A percentile compares a stretch with the other conserved stretches of the same genome.
Conservation (phyloP, 106 monocot genomes). For the Vanilla planifolia region DNA sequence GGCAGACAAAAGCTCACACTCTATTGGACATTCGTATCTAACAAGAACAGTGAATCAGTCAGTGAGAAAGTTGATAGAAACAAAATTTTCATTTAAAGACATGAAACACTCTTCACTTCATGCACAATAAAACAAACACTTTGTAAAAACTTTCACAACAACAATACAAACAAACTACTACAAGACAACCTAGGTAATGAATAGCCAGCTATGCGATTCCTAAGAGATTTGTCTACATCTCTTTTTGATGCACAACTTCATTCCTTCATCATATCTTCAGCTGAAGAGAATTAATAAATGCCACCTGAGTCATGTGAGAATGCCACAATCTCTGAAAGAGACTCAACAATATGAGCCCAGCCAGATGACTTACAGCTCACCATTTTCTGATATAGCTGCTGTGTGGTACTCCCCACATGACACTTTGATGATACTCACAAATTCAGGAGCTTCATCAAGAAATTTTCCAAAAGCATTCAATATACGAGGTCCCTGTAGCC, state of each 20-base stretch:
- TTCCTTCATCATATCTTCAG: neutral
- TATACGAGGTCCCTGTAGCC: constrained; percentile 75
- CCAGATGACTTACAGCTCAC: constrained; percentile 92
- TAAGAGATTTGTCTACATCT: neutral
- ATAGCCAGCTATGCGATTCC: neutral
- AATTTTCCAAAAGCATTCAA: constrained; percentile 83
- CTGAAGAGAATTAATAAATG: constrained; percentile 10
- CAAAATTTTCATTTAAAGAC: neutral
- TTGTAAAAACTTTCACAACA: neutral
- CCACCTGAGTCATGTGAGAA: constrained; percentile 22
- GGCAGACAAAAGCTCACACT: no score
- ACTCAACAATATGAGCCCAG: constrained; percentile 27
- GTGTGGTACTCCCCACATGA: constrained; percentile 96
- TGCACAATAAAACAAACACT: neutral
- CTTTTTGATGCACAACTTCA: neutral
- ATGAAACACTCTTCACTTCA: neutral
- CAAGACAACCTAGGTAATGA: neutral
- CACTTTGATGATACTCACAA: constrained; percentile 75
- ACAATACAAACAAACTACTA: neutral
- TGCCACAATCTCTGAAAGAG: constrained; percentile 25
- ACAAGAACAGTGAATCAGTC: no score
- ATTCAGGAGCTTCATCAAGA: constrained; percentile 95
- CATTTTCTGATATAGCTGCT: constrained; percentile 91
- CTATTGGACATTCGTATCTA: no score
- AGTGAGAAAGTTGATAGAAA: neutral